phyloP scores from a whole-genome alignment of 352 stramenopile genomes.

The Globisporangium paddicum region DNA sequence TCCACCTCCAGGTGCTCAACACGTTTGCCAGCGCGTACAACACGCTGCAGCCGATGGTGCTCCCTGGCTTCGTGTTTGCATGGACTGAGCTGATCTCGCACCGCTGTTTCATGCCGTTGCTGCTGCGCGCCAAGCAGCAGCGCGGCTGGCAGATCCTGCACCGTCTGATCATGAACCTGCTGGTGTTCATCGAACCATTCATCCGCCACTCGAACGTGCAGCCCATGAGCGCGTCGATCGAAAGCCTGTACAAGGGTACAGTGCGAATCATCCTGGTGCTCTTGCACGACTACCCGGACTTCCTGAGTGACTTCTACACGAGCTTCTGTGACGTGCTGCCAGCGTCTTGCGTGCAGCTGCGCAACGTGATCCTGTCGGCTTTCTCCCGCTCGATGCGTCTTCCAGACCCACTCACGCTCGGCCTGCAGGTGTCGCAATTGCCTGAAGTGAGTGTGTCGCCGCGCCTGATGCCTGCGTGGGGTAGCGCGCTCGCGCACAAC shows the following conservation, averaged over 20 bases:
- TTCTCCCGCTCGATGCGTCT: slow-evolving; percentile 97
- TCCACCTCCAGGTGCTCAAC: slow-evolving; percentile 94
- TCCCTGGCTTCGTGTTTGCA: slow-evolving; percentile 97
- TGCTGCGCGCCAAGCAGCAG: slow-evolving; percentile 92
- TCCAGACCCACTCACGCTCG: slow-evolving; percentile 97
- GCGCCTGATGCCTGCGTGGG: slow-evolving; percentile 93
- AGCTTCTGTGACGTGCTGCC: slow-evolving; percentile 98
- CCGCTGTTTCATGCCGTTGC: slow-evolving; percentile 97
- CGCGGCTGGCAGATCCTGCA: slow-evolving; percentile 97
- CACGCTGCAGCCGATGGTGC: slow-evolving; percentile 93
- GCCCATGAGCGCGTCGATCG: slow-evolving; percentile 88
- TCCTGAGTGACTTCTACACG: slow-evolving; percentile 97
- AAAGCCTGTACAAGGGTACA: slow-evolving; percentile 97
- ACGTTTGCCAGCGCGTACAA: slow-evolving; percentile 97
- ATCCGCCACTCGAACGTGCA: slow-evolving; percentile 85
- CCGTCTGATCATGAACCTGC: slow-evolving; percentile 95
- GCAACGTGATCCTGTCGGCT: slow-evolving; percentile 97
- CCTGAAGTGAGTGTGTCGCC: slow-evolving; percentile 95
- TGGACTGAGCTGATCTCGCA: slow-evolving; percentile 99
- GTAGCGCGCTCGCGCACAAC: slow-evolving; percentile 88
- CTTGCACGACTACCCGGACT: slow-evolving; percentile 98
- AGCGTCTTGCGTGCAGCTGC: slow-evolving; percentile 95
- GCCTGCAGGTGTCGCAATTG: slow-evolving; percentile 97
- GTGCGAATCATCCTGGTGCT: slow-evolving; percentile 97
- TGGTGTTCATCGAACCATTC: slow-evolving; percentile 98